Conservation (phyloP, 2,329 filamentous ascomycete genomes). For the Didymosphaeria variabile region DNA sequence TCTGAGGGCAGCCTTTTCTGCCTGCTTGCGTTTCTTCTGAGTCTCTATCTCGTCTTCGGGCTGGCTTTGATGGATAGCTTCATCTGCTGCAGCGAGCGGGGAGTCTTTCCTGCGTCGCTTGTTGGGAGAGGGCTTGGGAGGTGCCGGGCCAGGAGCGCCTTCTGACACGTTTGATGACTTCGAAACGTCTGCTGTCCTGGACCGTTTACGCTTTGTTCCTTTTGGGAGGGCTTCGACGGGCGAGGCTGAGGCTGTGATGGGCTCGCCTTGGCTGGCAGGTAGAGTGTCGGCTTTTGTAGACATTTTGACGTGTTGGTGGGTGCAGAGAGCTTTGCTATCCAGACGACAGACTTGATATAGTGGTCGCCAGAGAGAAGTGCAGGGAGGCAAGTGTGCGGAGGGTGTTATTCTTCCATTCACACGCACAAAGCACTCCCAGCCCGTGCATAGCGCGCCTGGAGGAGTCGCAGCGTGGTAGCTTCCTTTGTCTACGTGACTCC, state of each 20-base stretch:
- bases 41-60: not conserved
- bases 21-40: constrained; percentile 12
- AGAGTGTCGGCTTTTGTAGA: not conserved
- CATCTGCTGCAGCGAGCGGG: constrained; percentile 10
- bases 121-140: not conserved
- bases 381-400: not conserved
- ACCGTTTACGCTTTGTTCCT: not conserved
- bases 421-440: no score
- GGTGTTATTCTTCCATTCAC: no score
- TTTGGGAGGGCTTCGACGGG: not conserved
- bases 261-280: not conserved
- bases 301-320: not conserved
- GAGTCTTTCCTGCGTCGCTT: constrained; percentile 20
- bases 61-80: not conserved
- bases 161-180: not conserved
- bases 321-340: no score
- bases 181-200: not conserved
- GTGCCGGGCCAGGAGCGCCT: not conserved
- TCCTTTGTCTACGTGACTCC: no score
- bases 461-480: no score
- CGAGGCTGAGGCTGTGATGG: not conserved
- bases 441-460: no score
- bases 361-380: not conserved
- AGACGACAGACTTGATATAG: not conserved
- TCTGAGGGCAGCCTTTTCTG: not conserved